These are phyloP conservation scores for Diaporthe sp. DNA, from an alignment of 2,329 filamentous ascomycete species.

Conservation along the genomic window DNA sequence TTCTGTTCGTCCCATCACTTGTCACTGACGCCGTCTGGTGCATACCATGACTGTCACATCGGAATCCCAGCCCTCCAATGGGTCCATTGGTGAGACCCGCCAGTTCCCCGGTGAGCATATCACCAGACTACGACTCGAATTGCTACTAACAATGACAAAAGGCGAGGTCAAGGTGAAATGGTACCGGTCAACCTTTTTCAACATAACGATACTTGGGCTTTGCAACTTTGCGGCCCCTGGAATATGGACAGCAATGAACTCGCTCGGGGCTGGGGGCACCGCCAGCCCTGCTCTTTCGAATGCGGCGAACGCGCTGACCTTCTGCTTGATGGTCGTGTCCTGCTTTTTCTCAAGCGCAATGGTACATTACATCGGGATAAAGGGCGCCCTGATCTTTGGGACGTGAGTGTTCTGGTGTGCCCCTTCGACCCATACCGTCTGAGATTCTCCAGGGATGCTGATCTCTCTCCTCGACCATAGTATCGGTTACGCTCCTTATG, in stretches of 20 bases:
- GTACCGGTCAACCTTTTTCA: constrained; percentile 80
- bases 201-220: constrained; percentile 78
- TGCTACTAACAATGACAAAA: not conserved
- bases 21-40: not conserved
- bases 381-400: constrained; percentile 78
- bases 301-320: constrained; percentile 60
- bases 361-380: constrained; percentile 78
- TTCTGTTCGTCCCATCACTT: not conserved
- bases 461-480: constrained; percentile 44
- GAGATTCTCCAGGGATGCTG: not conserved
- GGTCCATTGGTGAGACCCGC: not conserved
- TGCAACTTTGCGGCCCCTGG: constrained; percentile 80
- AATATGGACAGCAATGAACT: constrained; percentile 64
- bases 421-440: not conserved
- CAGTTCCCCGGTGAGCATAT: constrained; percentile 5
- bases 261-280: constrained; percentile 57
- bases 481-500: constrained; percentile 78
- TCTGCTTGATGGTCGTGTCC: constrained; percentile 58
- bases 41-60: not conserved
- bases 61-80: not conserved
- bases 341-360: constrained; percentile 72
- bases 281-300: constrained; percentile 58
- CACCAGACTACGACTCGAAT: not conserved
- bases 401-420: constrained; percentile 59
- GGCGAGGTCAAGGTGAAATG: constrained; percentile 64